Conservation (phyloP, 371 early-diverging fungal genomes). For the Mucor irregularis region DNA sequence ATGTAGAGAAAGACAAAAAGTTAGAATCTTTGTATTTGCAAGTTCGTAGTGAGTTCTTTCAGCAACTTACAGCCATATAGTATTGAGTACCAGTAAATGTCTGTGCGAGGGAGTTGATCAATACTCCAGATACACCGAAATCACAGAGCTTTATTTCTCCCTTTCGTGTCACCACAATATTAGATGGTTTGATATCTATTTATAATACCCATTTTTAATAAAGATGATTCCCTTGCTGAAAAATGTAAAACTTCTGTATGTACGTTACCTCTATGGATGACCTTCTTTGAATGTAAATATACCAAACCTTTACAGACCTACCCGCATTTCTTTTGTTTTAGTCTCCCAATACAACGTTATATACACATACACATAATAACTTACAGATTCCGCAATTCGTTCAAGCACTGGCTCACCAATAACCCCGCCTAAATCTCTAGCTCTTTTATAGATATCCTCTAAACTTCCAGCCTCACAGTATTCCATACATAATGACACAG, state of each 20-base stretch:
- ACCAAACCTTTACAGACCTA: constrained; percentile 78
- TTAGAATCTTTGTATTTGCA: too few relatives aligned
- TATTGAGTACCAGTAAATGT: constrained; percentile 96
- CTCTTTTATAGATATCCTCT: constrained; percentile 77
- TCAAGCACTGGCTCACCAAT: constrained; percentile 83
- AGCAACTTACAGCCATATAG: constrained; percentile 88
- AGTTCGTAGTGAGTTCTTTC: background rate
- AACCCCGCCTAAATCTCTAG: constrained; percentile 58
- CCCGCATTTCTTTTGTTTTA: background rate
- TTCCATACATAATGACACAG: constrained; percentile 95
- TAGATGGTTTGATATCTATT: constrained; percentile 88
- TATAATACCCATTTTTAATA: background rate
- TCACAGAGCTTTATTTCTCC: constrained; percentile 96
- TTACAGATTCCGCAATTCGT: constrained; percentile 77
- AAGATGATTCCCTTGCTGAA: background rate
- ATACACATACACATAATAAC: background rate
- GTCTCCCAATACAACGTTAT: background rate
- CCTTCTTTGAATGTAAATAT: constrained; percentile 71
- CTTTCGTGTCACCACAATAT: constrained; percentile 80
- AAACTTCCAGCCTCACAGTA: constrained; percentile 85
- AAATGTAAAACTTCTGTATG: background rate
- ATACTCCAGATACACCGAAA: constrained; percentile 93
- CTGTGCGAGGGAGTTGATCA: constrained; percentile 88
- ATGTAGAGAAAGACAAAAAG: constrained; percentile 4
- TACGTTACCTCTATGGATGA: constrained; percentile 79